Percentiles rank a stretch among this genome's conserved stretches.
Conservation (phyloP, 305 asterid species). For the Fraxinus angustifolia region DNA sequence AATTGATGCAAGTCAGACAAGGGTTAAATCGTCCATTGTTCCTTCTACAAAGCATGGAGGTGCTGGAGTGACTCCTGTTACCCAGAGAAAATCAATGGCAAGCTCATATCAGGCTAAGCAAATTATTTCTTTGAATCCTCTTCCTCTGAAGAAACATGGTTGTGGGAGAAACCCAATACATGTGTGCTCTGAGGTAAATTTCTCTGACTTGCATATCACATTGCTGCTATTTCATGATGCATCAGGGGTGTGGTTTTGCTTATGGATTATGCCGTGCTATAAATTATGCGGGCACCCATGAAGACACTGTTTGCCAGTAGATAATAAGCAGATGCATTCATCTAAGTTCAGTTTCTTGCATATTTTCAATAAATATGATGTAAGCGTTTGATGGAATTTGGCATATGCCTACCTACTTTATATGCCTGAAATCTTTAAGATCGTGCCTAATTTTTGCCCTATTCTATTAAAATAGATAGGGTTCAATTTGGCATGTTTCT, state of each 20-base stretch:
- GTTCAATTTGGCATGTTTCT: neutral
- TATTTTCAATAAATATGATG: neutral
- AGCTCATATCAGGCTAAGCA: conserved; percentile 81
- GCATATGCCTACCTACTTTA: neutral
- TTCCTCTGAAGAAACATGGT: conserved; percentile 92
- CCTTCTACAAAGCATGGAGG: conserved; percentile 56
- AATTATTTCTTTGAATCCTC: conserved; percentile 83
- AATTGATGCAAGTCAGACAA: conserved; percentile 55
- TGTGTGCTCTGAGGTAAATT: conserved; percentile 83
- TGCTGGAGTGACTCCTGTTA: conserved; percentile 48
- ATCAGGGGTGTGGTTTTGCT: neutral
- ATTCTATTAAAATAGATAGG: neutral
- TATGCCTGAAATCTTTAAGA: neutral
- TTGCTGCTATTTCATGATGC: neutral
- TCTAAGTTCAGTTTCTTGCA: neutral
- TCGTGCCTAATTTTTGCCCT: neutral
- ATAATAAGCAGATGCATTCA: neutral
- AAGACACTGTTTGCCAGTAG: neutral
- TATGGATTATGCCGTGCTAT: neutral
- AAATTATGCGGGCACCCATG: neutral
- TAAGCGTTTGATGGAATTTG: neutral
- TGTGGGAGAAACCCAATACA: conserved; percentile 90
- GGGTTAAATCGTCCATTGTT: conserved; percentile 49
- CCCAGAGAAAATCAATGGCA: conserved; percentile 64
- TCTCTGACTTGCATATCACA: conserved; percentile 6